Evolutionary conservation across 495 filamentous ascomycete genomes (phyloP).

Genomic region (Pyrenula aspistea): DNA sequence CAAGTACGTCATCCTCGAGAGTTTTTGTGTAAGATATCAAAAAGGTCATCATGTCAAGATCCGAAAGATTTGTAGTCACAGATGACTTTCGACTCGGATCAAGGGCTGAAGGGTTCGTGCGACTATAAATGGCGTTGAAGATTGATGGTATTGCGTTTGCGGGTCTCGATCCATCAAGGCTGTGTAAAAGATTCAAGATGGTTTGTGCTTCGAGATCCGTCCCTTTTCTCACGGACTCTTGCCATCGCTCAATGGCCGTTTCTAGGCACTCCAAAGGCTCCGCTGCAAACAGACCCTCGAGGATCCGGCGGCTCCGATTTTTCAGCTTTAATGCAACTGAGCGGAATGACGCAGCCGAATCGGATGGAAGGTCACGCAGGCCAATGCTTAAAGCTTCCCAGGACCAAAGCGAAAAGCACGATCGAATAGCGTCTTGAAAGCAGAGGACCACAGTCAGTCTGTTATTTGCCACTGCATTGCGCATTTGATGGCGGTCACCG

Average conservation of each 20-base stretch:
- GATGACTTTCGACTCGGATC: conserved; percentile 74
- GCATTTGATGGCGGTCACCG: conserved; percentile 59
- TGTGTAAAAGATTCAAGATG: conserved; percentile 77
- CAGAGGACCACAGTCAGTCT: conserved; percentile 87
- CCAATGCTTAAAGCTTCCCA: conserved; percentile 61
- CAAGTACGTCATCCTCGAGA: conserved; percentile 95
- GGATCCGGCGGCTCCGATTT: conserved; percentile 71
- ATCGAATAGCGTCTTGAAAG: conserved; percentile 87
- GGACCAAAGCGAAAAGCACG: conserved; percentile 89
- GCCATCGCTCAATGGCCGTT: conserved; percentile 78
- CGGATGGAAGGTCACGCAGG: conserved; percentile 10
- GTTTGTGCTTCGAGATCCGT: conserved; percentile 18
- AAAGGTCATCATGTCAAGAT: conserved; percentile 75
- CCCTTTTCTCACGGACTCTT: conserved; percentile 19
- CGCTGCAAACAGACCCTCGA: conserved; percentile 87
- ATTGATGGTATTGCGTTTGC: conserved; percentile 92
- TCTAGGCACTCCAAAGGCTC: conserved; percentile 94
- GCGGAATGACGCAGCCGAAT: conserved; percentile 70
- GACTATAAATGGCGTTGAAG: conserved; percentile 91
- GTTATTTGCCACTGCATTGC: conserved; percentile 79
- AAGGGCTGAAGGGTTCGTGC: conserved; percentile 72
- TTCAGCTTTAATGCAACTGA: conserved; percentile 83
- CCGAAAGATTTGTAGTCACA: conserved; percentile 69
- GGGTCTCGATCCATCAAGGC: conserved; percentile 80
- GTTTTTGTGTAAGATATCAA: conserved; percentile 79